Base-by-base conservation (phyloP, 306 rosid species). In the Vigna nakashimae region DNA sequence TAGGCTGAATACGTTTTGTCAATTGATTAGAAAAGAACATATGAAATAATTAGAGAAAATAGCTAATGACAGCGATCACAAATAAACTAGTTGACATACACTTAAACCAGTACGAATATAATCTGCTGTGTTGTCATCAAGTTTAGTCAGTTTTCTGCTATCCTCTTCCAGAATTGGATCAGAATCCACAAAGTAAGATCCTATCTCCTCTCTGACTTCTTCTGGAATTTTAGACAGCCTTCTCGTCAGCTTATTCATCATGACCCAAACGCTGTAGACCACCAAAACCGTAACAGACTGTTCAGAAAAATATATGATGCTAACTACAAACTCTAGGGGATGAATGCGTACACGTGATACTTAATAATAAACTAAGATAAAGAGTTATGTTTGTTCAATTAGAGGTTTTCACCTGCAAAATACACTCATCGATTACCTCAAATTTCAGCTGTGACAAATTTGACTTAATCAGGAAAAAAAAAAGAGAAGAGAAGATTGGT, bases 231-330 rank as follows among this genome's bases (percentile, higher is more conserved):
- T 96, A 17, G 99, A 92, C 51, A 96, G 82, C 86, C 84, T 93
- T 87, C 99, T 90, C 7, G 99, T 96, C 80, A 84, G 76, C 78
- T 93, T 96, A 89, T 96, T 93, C 99, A 96, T 96, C 99, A 93
- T 96, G 85, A 96, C 99, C 97, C 98, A 93, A 71, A 96, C 93
- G 90, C 99, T 96, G 90, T 69, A 79, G 69, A 72, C 46, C 82
- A 86, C 34, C 68, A 79, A 58, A 80, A 84, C 65, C 55, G 69
- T 65, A 85, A 75, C 52, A 78, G 77, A 36, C 59, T 43, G 30
- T 51, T 75, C 56, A 80, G 48, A 22, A 10, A 10, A 75, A 79
- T 26, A 64, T 57, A 73, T 62, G 74, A 69, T 57, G 43, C 56
- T 4, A 32, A 50, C 69, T 49, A 58, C 43, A 14, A 48, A 55